Evolutionary conservation across 2,329 filamentous ascomycete genomes (phyloP).

Genomic region (Cladosporium oxysporum): DNA sequence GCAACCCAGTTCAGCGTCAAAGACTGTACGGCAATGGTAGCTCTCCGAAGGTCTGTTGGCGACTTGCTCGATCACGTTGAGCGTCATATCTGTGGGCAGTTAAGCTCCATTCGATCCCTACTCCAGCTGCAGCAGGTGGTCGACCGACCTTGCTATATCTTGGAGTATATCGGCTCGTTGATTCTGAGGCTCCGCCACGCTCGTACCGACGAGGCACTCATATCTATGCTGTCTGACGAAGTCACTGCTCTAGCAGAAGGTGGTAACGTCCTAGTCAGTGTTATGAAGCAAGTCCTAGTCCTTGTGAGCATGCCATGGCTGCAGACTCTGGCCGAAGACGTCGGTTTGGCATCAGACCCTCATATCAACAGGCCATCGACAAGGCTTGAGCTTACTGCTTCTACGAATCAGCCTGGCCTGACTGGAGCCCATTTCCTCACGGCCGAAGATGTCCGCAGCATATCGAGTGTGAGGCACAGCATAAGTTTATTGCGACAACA

Average conservation of each 20-base stretch:
- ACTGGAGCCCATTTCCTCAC: conserved; percentile 66
- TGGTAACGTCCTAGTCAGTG: conserved; percentile 21
- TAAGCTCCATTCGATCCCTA: conserved; percentile 36
- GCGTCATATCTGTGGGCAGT: conserved; percentile 38
- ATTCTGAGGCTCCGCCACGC: conserved; percentile 10
- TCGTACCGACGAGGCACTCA: conserved; percentile 29
- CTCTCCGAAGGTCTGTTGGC: conserved; percentile 44
- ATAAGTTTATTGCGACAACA: conserved; percentile 70
- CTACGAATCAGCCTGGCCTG: conserved; percentile 48
- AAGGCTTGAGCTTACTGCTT: conserved; percentile 43
- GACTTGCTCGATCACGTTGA: conserved; percentile 45
- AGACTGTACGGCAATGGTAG: conserved; percentile 42
- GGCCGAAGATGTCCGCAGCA: conserved; percentile 60
- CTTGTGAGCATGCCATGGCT: conserved; percentile 33
- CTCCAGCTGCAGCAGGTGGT: conserved; percentile 46
- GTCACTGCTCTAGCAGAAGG: conserved; percentile 24
- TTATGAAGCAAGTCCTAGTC: conserved; percentile 28
- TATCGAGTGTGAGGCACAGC: conserved; percentile 58
- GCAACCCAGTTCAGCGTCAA: background rate
- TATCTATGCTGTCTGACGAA: conserved; percentile 28
- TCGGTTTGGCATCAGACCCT: background rate
- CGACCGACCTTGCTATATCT: conserved; percentile 40
- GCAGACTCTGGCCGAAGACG: conserved; percentile 23
- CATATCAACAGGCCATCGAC: background rate
- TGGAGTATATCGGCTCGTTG: conserved; percentile 25